Evolutionary conservation across 108 stramenopile species (phyloP).

Genomic region (Aureococcus anophagefferens): DNA sequence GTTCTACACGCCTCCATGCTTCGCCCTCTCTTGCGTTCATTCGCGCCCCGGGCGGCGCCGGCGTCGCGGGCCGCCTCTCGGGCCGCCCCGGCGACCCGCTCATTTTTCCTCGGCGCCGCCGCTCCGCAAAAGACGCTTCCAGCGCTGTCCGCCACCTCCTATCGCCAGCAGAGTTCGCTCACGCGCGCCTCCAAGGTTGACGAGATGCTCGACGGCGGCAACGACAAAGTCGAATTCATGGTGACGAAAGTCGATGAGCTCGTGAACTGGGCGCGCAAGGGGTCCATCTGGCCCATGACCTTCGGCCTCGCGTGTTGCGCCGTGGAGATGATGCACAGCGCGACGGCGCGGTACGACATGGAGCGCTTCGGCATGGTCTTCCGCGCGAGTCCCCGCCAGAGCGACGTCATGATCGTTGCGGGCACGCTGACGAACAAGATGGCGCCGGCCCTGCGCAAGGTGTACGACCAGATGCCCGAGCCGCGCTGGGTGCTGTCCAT

Average conservation of each 20-base stretch:
- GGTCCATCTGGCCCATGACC: constrained; percentile 98
- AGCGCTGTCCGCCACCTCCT: no score
- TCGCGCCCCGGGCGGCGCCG: no score
- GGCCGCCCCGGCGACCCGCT: no score
- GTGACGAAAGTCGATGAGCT: constrained; percentile 95
- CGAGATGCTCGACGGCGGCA: no score
- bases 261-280: constrained; percentile 98
- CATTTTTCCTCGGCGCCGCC: no score
- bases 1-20: no score
- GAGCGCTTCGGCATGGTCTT: constrained; percentile 98
- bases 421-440: constrained; percentile 99
- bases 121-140: no score
- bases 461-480: constrained; percentile 99
- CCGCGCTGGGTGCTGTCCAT: constrained; percentile 98
- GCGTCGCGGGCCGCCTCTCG: no score
- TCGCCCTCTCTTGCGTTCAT: no score
- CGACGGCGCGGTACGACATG: constrained; percentile 97
- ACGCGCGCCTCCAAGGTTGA: no score
- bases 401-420: constrained; percentile 99
- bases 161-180: no score
- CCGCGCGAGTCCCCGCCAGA: constrained; percentile 81
- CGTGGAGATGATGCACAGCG: constrained; percentile 99
- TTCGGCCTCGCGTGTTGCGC: constrained; percentile 99
- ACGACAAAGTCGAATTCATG: constrained; percentile 94
- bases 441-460: constrained; percentile 96